Percentiles rank a stretch among this genome's conserved stretches.
phyloP scores from a whole-genome alignment of 1,284 basidiomycete species.

The Papiliotrema terrestris region DNA sequence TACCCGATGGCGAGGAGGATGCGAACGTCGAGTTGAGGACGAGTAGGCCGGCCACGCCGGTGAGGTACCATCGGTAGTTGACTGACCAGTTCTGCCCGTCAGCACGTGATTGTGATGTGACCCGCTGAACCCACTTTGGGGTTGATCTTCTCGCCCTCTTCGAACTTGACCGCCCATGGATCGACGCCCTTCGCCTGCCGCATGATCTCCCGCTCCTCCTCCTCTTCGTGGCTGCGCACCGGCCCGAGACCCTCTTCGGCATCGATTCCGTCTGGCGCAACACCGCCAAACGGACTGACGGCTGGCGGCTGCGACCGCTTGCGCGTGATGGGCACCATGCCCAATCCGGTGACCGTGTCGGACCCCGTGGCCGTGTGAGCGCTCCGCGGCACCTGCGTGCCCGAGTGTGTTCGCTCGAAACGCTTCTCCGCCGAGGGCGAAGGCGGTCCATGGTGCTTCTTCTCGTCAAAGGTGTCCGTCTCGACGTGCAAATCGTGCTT shows the following conservation, averaged over 20 bases:
- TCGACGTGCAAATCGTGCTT: conserved; percentile 14
- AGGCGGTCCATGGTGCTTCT: background rate
- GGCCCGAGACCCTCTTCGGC: conserved; percentile 40
- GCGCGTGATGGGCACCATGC: conserved; percentile 28
- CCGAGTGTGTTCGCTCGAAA: conserved; percentile 13
- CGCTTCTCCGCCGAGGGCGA: background rate
- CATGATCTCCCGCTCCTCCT: conserved; percentile 28
- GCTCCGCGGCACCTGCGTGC: conserved; percentile 7
- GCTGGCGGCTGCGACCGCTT: conserved; percentile 27
- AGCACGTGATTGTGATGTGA: background rate
- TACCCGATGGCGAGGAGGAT: conserved; percentile 45
- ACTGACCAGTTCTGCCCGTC: conserved; percentile 58
- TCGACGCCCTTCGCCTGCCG: conserved; percentile 35
- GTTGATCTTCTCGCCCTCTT: conserved; percentile 43
- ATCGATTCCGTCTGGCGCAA: conserved; percentile 33
- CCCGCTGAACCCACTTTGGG: conserved; percentile 39
- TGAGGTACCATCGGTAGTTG: conserved; percentile 62
- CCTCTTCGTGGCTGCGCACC: conserved; percentile 39
- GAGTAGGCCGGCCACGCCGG: conserved; percentile 58
- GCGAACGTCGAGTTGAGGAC: conserved; percentile 62
- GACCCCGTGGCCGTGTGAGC: conserved; percentile 4
- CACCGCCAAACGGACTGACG: conserved; percentile 38
- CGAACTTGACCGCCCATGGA: conserved; percentile 44
- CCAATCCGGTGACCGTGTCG: conserved; percentile 12
- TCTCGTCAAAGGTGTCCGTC: background rate